Evolutionary conservation across 257 asterid species (phyloP).

Genomic region (Fraxinus americana): DNA sequence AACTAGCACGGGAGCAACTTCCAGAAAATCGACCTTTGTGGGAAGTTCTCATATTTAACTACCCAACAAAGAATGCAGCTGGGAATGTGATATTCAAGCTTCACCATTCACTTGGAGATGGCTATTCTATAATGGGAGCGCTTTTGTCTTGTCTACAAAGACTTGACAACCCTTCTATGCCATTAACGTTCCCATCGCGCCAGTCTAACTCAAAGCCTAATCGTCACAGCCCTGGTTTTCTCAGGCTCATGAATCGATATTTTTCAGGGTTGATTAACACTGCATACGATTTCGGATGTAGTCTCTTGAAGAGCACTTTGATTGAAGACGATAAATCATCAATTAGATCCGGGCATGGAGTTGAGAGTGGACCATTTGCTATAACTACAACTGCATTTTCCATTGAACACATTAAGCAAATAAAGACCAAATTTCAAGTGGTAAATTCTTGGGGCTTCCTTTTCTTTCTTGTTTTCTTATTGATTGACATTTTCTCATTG

Average conservation of each 20-base stretch:
- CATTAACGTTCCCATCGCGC: constrained; percentile 40
- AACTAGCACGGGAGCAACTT: constrained; percentile 32
- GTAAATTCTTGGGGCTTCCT: constrained; percentile 25
- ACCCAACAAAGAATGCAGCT: constrained; percentile 44
- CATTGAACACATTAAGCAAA: constrained; percentile 40
- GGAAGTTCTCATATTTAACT: constrained; percentile 55
- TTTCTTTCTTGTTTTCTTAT: no score
- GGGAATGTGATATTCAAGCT: constrained; percentile 44
- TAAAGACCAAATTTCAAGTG: constrained; percentile 51
- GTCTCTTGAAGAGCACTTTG: constrained; percentile 37
- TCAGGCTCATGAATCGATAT: constrained; percentile 18
- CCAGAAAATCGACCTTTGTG: constrained; percentile 41
- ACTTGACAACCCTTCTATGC: constrained; percentile 42
- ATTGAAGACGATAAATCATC: constrained; percentile 47
- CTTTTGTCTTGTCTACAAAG: constrained; percentile 54
- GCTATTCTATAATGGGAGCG: constrained; percentile 63
- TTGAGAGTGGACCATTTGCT: constrained; percentile 34
- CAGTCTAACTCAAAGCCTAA: not conserved
- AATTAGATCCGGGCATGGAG: constrained; percentile 44
- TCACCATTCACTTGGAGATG: constrained; percentile 57
- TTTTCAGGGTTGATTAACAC: constrained; percentile 33
- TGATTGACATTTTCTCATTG: not conserved
- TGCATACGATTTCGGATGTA: constrained; percentile 41
- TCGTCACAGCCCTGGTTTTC: not conserved
- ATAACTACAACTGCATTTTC: constrained; percentile 36